Base-by-base conservation (phyloP, 73 alveolate genomes). In the Diophrys appendiculata region DNA sequence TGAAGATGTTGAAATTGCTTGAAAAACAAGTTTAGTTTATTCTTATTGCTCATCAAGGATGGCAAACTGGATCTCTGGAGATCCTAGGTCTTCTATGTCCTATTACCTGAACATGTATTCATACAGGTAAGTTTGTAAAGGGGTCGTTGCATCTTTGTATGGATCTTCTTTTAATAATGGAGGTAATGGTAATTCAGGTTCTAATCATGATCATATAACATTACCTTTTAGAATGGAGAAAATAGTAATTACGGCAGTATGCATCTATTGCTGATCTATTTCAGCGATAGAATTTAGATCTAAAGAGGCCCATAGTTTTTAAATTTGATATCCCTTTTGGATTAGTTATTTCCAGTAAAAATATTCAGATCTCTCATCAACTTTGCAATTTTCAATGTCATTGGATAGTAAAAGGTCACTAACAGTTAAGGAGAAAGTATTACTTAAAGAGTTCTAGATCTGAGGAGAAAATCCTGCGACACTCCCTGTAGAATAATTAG, bases 141-240 rank as follows among this genome's bases (percentile, higher is more conserved):
- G 18, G 28, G 33, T 60, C 25, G 18, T 3, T 11, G 25, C 11
- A 31, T 60, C 71, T 23, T 23, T 31, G 28, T 11, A 23, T 23
- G 71, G 71, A 23, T 60, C 71, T 31, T 60, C 71, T 60, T 23
- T 60, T 60, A 60, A 23, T 13, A 60, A 31, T 2, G 71, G 71
- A 60, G 71, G 71, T 2, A 60, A 31, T 23, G 71, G 2, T 3
- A 23, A 31, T 23, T 60, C 71, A 60, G 71, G 71, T 2, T 60
- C 71, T 60, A 27, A 23, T 31, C n/a, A n/a, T n/a, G n/a, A n/a
- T n/a, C n/a, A n/a, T n/a, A n/a, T n/a, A n/a, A n/a, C n/a, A n/a
- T n/a, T n/a, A n/a, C n/a, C n/a, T n/a, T n/a, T n/a, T n/a, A n/a
- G n/a, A n/a, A n/a, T n/a, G n/a, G n/a, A n/a, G n/a, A n/a, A n/a